phyloP scores from a whole-genome alignment of 768 basidiomycete species.

The Boletales sp. region DNA sequence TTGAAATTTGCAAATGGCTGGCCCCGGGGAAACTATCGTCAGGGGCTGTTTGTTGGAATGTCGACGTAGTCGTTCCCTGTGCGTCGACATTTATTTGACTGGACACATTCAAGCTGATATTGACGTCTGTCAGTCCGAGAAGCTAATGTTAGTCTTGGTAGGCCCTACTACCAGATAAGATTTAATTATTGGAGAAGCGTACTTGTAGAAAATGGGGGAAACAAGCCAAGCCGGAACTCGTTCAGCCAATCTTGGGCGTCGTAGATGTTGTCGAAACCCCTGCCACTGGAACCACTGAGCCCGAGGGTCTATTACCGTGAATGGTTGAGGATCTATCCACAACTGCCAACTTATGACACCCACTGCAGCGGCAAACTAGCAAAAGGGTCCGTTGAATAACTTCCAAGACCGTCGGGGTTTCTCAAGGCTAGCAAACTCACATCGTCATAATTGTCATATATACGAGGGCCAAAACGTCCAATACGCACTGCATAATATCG shows the following conservation, averaged over 20 bases:
- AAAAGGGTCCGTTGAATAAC: not conserved
- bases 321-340: not conserved
- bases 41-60: not conserved
- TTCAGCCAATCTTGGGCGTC: constrained; percentile 27
- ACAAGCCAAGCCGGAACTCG: constrained; percentile 10
- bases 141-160: not conserved
- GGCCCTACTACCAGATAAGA: not conserved
- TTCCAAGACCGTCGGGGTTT: not conserved
- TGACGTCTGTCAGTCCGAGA: constrained; percentile 12
- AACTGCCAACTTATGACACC: constrained; percentile 1
- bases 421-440: constrained; percentile 15
- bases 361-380: constrained; percentile 24
- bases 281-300: constrained; percentile 30
- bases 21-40: not conserved
- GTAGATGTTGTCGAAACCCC: constrained; percentile 28
- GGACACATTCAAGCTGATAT: constrained; percentile 16
- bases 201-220: constrained; percentile 17
- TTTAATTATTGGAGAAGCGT: constrained; percentile 2
- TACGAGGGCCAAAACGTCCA: constrained; percentile 30
- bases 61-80: constrained; percentile 2
- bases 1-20: not conserved
- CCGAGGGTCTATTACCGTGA: constrained; percentile 20
- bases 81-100: not conserved
- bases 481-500: constrained; percentile 35
- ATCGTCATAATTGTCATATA: constrained; percentile 28